Conservation (phyloP, 208 protist species). For the Trypanosoma cruzi region DNA sequence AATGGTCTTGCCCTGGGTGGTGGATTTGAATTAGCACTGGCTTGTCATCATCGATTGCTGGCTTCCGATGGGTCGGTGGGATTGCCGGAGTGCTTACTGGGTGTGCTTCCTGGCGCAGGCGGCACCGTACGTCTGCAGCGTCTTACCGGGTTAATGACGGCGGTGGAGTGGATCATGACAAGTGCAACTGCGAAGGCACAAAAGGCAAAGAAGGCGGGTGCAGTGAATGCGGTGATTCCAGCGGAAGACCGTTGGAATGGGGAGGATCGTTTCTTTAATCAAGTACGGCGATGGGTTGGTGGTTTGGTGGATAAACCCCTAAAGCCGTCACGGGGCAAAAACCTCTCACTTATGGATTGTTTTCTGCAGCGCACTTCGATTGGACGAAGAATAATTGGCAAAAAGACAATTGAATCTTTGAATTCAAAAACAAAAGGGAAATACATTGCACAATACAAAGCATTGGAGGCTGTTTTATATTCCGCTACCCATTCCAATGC, state of each 20-base stretch:
- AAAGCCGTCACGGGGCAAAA: constrained; percentile 50
- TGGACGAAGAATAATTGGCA: constrained; percentile 55
- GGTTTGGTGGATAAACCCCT: constrained; percentile 58
- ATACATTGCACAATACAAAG: constrained; percentile 94
- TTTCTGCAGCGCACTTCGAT: constrained; percentile 62
- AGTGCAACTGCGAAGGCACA: constrained; percentile 67
- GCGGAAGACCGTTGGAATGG: constrained; percentile 56
- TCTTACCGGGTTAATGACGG: constrained; percentile 88
- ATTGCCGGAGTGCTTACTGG: constrained; percentile 93
- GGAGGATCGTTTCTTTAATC: constrained; percentile 78
- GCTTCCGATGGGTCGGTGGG: constrained; percentile 61
- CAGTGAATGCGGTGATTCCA: constrained; percentile 60
- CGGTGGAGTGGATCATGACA: constrained; percentile 89
- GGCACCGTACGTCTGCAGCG: constrained; percentile 95
- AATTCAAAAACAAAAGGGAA: constrained; percentile 93
- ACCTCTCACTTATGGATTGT: constrained; percentile 45
- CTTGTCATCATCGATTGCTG: constrained; percentile 91
- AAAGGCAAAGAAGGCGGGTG: constrained; percentile 81
- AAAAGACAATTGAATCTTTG: constrained; percentile 60
- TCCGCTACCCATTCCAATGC: constrained; percentile 59
- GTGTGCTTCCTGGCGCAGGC: constrained; percentile 93
- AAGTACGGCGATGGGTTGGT: constrained; percentile 60
- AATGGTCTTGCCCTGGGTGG: constrained; percentile 94
- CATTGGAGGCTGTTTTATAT: constrained; percentile 88
- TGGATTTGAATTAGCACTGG: constrained; percentile 94